phyloP scores from a whole-genome alignment of 805 yeast genomes.

The Yarrowia sp. region DNA sequence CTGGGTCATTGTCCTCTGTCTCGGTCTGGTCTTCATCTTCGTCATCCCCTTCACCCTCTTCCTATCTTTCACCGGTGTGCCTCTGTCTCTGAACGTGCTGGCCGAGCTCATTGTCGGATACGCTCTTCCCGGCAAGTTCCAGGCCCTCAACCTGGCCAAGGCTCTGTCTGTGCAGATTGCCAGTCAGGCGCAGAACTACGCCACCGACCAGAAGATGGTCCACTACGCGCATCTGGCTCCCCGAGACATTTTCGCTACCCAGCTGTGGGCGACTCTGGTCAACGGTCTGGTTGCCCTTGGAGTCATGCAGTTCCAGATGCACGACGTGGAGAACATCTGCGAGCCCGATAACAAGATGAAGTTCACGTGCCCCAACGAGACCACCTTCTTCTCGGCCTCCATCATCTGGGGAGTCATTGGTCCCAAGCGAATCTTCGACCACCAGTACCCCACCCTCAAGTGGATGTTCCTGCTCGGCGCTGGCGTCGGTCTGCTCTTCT shows the following conservation, averaged over 20 bases:
- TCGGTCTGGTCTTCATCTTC: slow-evolving; percentile 53
- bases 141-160: slow-evolving; percentile 61
- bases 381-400: slow-evolving; percentile 52
- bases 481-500: slow-evolving; percentile 33
- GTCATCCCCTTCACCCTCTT: slow-evolving; percentile 58
- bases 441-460: slow-evolving; percentile 32
- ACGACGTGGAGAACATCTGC: slow-evolving; percentile 37
- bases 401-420: slow-evolving; percentile 47
- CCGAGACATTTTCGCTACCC: slow-evolving; percentile 47
- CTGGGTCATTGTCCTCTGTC: slow-evolving; percentile 59
- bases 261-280: slow-evolving; percentile 45
- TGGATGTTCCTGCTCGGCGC: slow-evolving; percentile 33
- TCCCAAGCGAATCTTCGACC: slow-evolving; percentile 47
- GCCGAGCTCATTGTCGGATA: slow-evolving; percentile 66
- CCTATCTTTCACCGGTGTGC: slow-evolving; percentile 56
- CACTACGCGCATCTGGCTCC: slow-evolving; percentile 63
- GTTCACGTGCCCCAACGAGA: slow-evolving; percentile 41
- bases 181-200: slow-evolving; percentile 56
- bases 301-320: slow-evolving; percentile 38
- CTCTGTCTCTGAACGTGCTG: slow-evolving; percentile 57
- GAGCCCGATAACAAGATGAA: slow-evolving; percentile 22
- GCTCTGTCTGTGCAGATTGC: slow-evolving; percentile 61
- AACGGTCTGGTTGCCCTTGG: slow-evolving; percentile 37
- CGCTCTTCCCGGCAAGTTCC: slow-evolving; percentile 59
- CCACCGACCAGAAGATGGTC: slow-evolving; percentile 57